Evolutionary conservation across 2,329 filamentous ascomycete genomes (phyloP).

Genomic region (Trichoderma lentiforme): DNA sequence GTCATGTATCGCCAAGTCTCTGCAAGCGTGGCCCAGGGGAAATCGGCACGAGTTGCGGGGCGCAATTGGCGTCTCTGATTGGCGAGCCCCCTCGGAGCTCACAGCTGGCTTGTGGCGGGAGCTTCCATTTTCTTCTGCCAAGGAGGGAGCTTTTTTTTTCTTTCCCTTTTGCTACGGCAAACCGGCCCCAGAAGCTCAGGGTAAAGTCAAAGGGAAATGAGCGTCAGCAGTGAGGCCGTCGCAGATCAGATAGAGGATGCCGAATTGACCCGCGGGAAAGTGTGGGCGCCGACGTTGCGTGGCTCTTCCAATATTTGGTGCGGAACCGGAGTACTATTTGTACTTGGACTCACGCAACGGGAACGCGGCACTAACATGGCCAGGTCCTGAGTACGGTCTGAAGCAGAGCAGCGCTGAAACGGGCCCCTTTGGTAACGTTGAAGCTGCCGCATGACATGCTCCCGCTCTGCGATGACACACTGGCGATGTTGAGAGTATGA

Average conservation of each 20-base stretch:
- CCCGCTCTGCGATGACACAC: background rate
- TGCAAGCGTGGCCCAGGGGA: conserved; percentile 16
- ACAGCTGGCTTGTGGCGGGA: conserved; percentile 10
- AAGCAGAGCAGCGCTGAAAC: background rate
- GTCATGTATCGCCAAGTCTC: conserved; percentile 12
- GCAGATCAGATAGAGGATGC: background rate
- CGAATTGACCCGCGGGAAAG: background rate
- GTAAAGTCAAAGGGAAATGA: background rate
- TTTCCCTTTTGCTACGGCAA: background rate
- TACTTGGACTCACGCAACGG: background rate
- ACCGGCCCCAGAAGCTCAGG: background rate
- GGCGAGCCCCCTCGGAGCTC: conserved; percentile 12
- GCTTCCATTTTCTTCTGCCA: conserved; percentile 10
- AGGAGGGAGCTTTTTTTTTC: background rate
- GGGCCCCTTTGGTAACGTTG: background rate
- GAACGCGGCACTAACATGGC: background rate
- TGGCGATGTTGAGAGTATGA: background rate
- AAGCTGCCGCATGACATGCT: background rate
- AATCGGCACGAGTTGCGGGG: conserved; percentile 20
- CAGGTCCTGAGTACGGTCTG: background rate
- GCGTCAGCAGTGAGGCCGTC: background rate
- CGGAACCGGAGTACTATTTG: background rate
- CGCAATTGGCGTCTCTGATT: conserved; percentile 20
- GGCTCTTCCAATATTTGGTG: background rate
- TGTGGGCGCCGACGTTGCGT: background rate